These are phyloP conservation scores for Botryotinia convoluta DNA, from an alignment of 2,329 filamentous ascomycete genomes.

Conservation along the genomic window DNA sequence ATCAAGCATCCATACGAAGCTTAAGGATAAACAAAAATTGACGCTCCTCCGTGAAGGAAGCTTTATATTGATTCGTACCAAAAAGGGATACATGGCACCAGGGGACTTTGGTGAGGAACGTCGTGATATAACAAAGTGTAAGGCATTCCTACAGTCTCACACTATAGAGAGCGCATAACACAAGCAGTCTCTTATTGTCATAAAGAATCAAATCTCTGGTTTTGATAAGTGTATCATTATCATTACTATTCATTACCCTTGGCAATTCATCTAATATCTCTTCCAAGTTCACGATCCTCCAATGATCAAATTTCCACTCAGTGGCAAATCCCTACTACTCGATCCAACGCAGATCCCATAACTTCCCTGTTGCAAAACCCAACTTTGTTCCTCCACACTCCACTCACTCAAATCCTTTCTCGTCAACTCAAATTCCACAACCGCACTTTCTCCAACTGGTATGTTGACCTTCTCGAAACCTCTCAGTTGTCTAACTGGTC, in stretches of 20 bases:
- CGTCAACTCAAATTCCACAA: slow-evolving; percentile 51
- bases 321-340: slow-evolving; percentile 14
- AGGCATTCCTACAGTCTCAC: background rate
- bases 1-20: background rate
- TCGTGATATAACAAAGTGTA: background rate
- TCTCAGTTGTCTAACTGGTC: slow-evolving; percentile 58
- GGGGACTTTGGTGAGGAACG: background rate
- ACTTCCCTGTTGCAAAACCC: slow-evolving; percentile 40
- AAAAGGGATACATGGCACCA: background rate
- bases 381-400: slow-evolving; percentile 58
- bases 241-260: background rate
- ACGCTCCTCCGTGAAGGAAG: background rate
- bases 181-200: background rate
- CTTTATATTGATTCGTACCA: background rate
- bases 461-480: slow-evolving; percentile 60
- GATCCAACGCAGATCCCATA: slow-evolving; percentile 17
- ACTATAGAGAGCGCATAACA: background rate
- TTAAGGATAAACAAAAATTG: background rate
- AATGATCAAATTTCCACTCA: slow-evolving; percentile 10
- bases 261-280: background rate
- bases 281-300: background rate
- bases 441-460: slow-evolving; percentile 44
- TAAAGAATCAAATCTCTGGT: background rate
- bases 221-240: background rate
- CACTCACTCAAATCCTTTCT: slow-evolving; percentile 62